These are phyloP conservation scores for Apiospora marii DNA, from an alignment of 2,329 filamentous ascomycete genomes.

Conservation along the genomic window DNA sequence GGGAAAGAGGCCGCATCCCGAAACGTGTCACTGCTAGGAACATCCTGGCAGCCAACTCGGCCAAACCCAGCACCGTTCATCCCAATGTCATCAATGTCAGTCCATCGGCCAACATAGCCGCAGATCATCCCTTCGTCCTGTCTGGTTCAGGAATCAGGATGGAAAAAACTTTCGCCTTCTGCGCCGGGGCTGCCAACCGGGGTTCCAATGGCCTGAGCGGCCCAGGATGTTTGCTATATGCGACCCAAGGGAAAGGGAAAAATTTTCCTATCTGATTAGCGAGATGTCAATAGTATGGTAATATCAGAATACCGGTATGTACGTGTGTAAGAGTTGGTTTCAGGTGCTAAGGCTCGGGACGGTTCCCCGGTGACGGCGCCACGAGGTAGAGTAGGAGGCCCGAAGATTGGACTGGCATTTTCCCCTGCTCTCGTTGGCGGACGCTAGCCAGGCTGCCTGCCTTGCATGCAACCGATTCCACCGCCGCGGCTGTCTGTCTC, in stretches of 20 bases:
- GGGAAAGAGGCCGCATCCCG: constrained; percentile 16
- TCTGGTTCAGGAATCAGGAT: background rate
- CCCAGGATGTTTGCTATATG: constrained; percentile 1
- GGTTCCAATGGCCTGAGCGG: background rate
- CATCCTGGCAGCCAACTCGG: background rate
- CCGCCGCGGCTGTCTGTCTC: too few relatives aligned
- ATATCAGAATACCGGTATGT: constrained; percentile 8
- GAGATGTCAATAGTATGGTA: constrained; percentile 11
- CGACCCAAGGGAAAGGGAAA: constrained; percentile 10
- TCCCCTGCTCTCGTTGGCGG: background rate
- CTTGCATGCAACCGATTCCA: background rate
- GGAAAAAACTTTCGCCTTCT: constrained; percentile 4
- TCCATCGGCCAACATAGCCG: constrained; percentile 16
- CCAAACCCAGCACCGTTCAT: constrained; percentile 8
- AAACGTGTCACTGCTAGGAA: constrained; percentile 16
- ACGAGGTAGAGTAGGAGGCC: constrained; percentile 6
- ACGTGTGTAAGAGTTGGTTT: constrained; percentile 1
- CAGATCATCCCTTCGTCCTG: constrained; percentile 12
- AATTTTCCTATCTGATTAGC: constrained; percentile 21
- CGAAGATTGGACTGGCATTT: background rate
- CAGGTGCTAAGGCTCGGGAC: constrained; percentile 16
- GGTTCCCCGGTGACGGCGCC: constrained; percentile 19
- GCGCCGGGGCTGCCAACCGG: background rate
- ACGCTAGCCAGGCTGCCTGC: background rate
- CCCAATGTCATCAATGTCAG: constrained; percentile 20